Base-by-base conservation (phyloP, 768 basidiomycete species). In the Lanmaoa pseudosensibilis region DNA sequence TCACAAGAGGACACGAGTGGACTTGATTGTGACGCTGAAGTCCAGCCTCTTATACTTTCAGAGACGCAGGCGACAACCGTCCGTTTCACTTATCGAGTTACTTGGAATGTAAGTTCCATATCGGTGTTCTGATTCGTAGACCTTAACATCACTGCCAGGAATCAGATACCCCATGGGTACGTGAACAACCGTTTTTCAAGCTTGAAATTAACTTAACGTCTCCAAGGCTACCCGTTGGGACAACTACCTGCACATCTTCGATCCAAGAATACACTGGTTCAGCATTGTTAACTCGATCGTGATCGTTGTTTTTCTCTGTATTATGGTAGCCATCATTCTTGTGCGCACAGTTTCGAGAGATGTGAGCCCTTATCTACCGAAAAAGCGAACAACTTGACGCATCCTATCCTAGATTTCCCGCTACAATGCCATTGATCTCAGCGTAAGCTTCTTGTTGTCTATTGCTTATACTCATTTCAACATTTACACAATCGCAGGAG, bases 251-350 rank as follows among this genome's bases (percentile, higher is more conserved):
- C 92, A 94, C 64, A 89, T 96, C 50, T 91, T 94, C 62, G 93
- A 95, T 65, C 93, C 92, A 44, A 84, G 86, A 49, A 97, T 98
- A 55, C 96, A 98, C 73, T 96, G 94, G 92, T 94, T 98, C 76
- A 92, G 90, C 64, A 79, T 98, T 49, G 80, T 96, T 66, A 98
- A 98, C 72, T 95, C 94, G 2, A 73, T 96, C 23, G 85, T 97
- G 59, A 93, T 98, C 56, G 93, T 90, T 27, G 76, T 91, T 27
- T 93, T 98, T 79, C 84, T 98, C 10, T 93, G 92, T 63, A 81
- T 83, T 45, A 93, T 98, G 94, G 95, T 98, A 23, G 88, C 86
- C 43, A 91, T 94, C 85, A 86, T 98, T 54, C 80, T 98, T 15
- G 73, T 88, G 59, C 84, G 93, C 46, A 94, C 85, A 45, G 89